These are phyloP conservation scores for Termitomyces sp. DNA, from an alignment of 768 basidiomycete species.

Conservation along the genomic window DNA sequence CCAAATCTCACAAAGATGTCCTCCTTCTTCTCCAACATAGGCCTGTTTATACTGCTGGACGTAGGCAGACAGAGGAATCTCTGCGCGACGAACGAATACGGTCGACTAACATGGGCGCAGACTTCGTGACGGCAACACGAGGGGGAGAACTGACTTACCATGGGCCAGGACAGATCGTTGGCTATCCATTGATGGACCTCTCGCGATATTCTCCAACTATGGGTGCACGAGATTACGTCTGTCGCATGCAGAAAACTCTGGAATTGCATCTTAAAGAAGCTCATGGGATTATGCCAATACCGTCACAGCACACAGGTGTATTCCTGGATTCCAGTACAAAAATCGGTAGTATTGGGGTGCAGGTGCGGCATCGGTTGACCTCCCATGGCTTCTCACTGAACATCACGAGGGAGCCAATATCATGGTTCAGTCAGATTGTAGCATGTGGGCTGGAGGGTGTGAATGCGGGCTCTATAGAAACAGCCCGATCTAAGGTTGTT, in stretches of 20 bases:
- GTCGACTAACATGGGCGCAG: conserved; percentile 77
- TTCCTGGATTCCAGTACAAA: conserved; percentile 82
- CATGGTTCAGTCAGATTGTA: conserved; percentile 85
- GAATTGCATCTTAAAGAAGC: conserved; percentile 55
- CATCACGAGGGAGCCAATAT: conserved; percentile 71
- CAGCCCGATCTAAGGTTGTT: conserved; percentile 34
- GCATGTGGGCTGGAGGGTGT: conserved; percentile 91
- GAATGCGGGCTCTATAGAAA: conserved; percentile 64
- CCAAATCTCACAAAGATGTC: conserved; percentile 49
- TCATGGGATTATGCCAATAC: conserved; percentile 52
- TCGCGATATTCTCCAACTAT: conserved; percentile 70
- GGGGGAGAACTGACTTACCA: conserved; percentile 97
- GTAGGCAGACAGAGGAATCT: conserved; percentile 68
- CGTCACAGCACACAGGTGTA: conserved; percentile 86
- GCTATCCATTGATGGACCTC: conserved; percentile 91
- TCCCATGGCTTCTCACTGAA: conserved; percentile 96
- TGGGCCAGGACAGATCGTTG: conserved; percentile 95
- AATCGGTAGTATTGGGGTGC: conserved; percentile 94
- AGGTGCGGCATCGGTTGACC: conserved; percentile 91
- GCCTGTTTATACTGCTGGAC: conserved; percentile 94
- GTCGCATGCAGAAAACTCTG: conserved; percentile 72
- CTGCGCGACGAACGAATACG: conserved; percentile 56
- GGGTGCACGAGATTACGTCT: conserved; percentile 80
- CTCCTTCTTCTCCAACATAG: conserved; percentile 84
- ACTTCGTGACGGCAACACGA: conserved; percentile 76